These are phyloP conservation scores for Alloascoidea africana DNA, from an alignment of 805 yeast species.

Conservation along the genomic window DNA sequence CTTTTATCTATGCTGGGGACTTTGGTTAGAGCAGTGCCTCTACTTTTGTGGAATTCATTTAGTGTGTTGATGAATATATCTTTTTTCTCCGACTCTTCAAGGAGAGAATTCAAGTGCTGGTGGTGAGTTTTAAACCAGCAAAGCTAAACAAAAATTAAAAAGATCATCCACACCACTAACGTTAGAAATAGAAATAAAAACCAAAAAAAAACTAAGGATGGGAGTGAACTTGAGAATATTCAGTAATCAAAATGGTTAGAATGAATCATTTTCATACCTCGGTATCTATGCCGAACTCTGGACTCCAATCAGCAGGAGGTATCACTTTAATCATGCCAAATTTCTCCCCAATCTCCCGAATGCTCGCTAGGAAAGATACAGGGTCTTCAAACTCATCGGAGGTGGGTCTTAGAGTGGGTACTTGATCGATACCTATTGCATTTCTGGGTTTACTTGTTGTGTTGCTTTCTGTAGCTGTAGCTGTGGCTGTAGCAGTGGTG, in stretches of 20 bases:
- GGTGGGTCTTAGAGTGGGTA: not conserved
- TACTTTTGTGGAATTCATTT: conserved; percentile 22
- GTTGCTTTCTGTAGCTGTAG: not conserved
- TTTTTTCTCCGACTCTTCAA: not conserved
- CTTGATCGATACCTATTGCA: no score
- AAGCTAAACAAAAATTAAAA: not conserved
- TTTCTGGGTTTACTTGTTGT: not conserved
- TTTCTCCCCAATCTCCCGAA: not conserved
- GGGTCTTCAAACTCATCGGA: not conserved
- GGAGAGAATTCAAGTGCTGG: not conserved
- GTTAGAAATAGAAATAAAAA: not conserved
- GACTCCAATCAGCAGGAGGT: conserved; percentile 1
- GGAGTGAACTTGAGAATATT: no score
- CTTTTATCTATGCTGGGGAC: conserved; percentile 56
- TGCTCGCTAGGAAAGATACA: not conserved
- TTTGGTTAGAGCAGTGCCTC: conserved; percentile 20
- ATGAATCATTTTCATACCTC: no score
- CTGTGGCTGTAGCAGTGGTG: not conserved
- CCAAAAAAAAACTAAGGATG: not conserved
- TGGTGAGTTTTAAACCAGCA: conserved; percentile 1
- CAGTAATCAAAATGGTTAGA: no score
- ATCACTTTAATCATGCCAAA: not conserved
- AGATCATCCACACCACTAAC: not conserved
- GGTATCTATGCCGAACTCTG: not conserved
- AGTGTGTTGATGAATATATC: not conserved